Conservation (phyloP, 2,329 filamentous ascomycete genomes). For the Myriosclerotinia curreyana region DNA sequence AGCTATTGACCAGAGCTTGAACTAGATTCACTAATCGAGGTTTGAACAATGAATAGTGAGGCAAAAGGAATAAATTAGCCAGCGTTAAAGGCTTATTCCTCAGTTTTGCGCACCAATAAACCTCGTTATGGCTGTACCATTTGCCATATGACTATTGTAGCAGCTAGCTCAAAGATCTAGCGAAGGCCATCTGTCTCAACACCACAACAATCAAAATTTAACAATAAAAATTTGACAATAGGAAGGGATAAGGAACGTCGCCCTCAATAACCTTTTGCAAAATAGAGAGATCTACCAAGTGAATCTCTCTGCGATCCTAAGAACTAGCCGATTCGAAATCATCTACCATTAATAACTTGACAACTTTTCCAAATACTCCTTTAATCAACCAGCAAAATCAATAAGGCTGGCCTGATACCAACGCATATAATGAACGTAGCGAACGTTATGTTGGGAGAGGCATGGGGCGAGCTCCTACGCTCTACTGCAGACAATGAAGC, state of each 20-base stretch:
- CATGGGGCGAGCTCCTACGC: conserved; percentile 12
- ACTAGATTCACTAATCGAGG: not conserved
- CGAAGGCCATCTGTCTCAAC: not conserved
- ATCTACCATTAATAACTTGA: not conserved
- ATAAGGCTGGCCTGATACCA: not conserved
- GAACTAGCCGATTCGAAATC: not conserved
- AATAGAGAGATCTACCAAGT: not conserved
- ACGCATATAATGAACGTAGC: not conserved
- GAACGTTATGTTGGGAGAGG: not conserved
- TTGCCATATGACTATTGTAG: not conserved
- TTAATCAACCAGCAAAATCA: not conserved
- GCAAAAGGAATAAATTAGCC: not conserved
- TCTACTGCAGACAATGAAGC: conserved; percentile 3
- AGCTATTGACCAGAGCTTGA: not conserved
- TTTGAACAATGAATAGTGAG: not conserved
- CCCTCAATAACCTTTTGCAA: not conserved
- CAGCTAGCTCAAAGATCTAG: not conserved
- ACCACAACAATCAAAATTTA: too few species aligned
- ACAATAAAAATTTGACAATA: too few species aligned
- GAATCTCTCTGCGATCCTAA: too few species aligned
- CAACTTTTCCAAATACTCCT: not conserved
- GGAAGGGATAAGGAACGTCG: too few species aligned
- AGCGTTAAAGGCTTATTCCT: not conserved
- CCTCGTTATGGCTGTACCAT: too few species aligned
- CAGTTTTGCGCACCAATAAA: not conserved